A percentile compares a stretch with the other conserved stretches of the same genome.
phyloP scores from a whole-genome alignment of 768 basidiomycete species.

The Panellus pusillus region DNA sequence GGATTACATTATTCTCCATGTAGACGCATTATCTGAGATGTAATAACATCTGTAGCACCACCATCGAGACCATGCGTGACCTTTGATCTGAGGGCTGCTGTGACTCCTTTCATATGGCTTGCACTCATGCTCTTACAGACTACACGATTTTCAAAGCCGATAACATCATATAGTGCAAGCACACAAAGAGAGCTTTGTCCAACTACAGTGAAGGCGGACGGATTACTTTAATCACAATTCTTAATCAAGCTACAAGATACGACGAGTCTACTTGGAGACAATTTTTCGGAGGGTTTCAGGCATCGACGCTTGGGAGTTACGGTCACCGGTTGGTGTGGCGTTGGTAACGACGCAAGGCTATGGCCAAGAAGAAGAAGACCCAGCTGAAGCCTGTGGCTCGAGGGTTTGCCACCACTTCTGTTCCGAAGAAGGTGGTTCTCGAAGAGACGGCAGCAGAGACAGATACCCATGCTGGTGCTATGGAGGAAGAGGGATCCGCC shows the following conservation, averaged over 20 bases:
- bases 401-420: slow-evolving; percentile 80
- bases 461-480: slow-evolving; percentile 15
- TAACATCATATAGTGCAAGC: slow-evolving; percentile 13
- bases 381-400: slow-evolving; percentile 73
- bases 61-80: background rate
- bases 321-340: no score
- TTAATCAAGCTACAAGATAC: slow-evolving; percentile 12
- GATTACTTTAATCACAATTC: slow-evolving; percentile 13
- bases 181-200: background rate
- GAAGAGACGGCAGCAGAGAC: slow-evolving; percentile 20
- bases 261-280: slow-evolving; percentile 3
- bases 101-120: slow-evolving; percentile 6
- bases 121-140: slow-evolving; percentile 21
- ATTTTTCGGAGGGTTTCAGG: slow-evolving; percentile 23
- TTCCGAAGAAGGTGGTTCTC: slow-evolving; percentile 69
- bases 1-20: slow-evolving; percentile 6
- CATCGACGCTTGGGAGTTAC: slow-evolving; percentile 3
- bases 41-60: background rate
- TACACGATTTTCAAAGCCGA: slow-evolving; percentile 8
- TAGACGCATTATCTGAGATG: slow-evolving; percentile 19
- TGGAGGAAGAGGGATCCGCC: slow-evolving; percentile 25
- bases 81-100: background rate
- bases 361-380: slow-evolving; percentile 87
- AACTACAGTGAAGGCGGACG: slow-evolving; percentile 6
- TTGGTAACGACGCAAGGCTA: slow-evolving; percentile 25